Evolutionary conservation across 495 filamentous ascomycete genomes (phyloP).

Genomic region (Zalerion maritima): DNA sequence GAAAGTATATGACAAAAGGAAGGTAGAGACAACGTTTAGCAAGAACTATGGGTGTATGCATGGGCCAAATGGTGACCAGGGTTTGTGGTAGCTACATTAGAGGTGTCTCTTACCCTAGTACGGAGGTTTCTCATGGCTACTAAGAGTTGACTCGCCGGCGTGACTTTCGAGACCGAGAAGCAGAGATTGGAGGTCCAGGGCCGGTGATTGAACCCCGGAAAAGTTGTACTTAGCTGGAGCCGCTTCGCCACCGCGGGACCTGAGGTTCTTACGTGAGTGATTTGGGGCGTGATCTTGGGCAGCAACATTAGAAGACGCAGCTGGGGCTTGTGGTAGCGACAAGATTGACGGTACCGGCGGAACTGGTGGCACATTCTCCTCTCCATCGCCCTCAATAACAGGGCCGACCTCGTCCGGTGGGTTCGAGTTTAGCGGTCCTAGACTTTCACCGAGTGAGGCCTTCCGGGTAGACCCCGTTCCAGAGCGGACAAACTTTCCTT

Average conservation of each 20-base stretch:
- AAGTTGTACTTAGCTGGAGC: too few species aligned
- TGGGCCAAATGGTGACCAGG: too few species aligned
- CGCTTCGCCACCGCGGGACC: constrained; percentile 21
- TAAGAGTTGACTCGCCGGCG: constrained; percentile 22
- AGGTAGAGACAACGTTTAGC: too few species aligned
- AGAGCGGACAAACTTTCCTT: constrained; percentile 11
- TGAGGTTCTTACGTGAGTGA: constrained; percentile 20
- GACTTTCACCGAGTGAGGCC: constrained; percentile 17
- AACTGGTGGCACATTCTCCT: constrained; percentile 4
- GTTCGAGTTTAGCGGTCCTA: constrained; percentile 31
- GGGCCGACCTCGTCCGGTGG: constrained; percentile 13
- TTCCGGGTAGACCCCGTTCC: constrained; percentile 2
- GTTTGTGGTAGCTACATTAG: too few species aligned
- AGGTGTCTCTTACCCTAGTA: too few species aligned
- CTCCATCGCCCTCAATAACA: constrained; percentile 2
- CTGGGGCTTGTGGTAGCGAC: constrained; percentile 19
- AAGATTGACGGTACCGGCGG: constrained; percentile 29
- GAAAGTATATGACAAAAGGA: too few species aligned
- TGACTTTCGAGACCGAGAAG: constrained; percentile 33
- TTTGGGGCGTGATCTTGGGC: constrained; percentile 19
- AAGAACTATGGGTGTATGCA: too few species aligned
- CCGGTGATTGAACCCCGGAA: too few species aligned
- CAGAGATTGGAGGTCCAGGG: constrained; percentile 29
- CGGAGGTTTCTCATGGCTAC: constrained; percentile 27
- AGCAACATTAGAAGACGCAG: constrained; percentile 4